Evolutionary conservation across 495 filamentous ascomycete genomes (phyloP).

Genomic region (Aspergillus incahuasiensis): DNA sequence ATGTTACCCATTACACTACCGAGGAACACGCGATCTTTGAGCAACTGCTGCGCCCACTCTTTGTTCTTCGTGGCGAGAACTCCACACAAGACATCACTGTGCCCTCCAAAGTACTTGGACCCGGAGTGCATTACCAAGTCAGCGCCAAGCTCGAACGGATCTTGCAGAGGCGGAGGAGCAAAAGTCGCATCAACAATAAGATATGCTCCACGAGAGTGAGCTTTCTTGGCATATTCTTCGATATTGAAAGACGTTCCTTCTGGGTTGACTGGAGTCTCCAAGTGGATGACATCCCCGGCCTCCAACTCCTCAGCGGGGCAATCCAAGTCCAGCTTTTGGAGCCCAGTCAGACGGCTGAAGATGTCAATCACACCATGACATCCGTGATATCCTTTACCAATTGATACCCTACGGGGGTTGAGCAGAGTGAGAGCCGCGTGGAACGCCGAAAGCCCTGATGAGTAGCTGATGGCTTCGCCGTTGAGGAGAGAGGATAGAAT

Average conservation of each 20-base stretch:
- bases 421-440: slow-evolving; percentile 74
- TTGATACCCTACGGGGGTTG: slow-evolving; percentile 72
- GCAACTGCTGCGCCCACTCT: slow-evolving; percentile 54
- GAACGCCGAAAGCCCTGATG: slow-evolving; percentile 81
- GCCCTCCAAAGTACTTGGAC: slow-evolving; percentile 94
- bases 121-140: slow-evolving; percentile 87
- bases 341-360: slow-evolving; percentile 63
- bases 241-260: slow-evolving; percentile 75
- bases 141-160: slow-evolving; percentile 75
- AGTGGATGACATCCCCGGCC: slow-evolving; percentile 77
- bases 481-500: slow-evolving; percentile 69
- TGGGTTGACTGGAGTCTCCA: slow-evolving; percentile 92
- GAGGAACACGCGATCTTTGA: slow-evolving; percentile 63
- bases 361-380: slow-evolving; percentile 78
- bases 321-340: slow-evolving; percentile 61
- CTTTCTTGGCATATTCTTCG: slow-evolving; percentile 59
- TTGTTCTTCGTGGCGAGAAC: slow-evolving; percentile 61
- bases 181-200: slow-evolving; percentile 91
- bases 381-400: slow-evolving; percentile 86
- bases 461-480: slow-evolving; percentile 68
- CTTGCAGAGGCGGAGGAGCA: slow-evolving; percentile 82
- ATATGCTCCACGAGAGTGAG: slow-evolving; percentile 64
- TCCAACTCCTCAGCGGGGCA: slow-evolving; percentile 51
- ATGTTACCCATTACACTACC: slow-evolving; percentile 85
- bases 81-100: slow-evolving; percentile 85